Base-by-base conservation (phyloP, 257 asterid genomes). In the Scutellaria galericulata region DNA sequence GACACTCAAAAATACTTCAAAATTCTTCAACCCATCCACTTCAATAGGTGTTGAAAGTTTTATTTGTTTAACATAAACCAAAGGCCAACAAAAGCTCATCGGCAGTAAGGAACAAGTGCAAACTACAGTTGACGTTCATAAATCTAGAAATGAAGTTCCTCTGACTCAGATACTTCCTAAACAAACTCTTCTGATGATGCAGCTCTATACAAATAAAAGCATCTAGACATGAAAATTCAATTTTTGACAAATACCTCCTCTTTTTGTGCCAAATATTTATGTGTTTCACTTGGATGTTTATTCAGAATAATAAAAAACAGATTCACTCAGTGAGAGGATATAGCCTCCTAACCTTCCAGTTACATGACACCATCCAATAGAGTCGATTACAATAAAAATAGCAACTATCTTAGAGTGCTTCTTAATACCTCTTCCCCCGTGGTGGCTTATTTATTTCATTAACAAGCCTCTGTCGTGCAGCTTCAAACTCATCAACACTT, bases 401-500 rank as follows among this genome's bases (percentile, higher is more conserved):
- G 58, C 13, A 35, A 52, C 52, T 69, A 41, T 0, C 57, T 22
- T 27, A 51, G 45, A 55, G 20, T 22, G 46, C 63, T 20, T 41
- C 40, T 62, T 54, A 14, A 39, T 83, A 94, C 97, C 99, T 89
- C 81, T 80, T 90, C 2, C 98, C 99, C 76, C 97, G 86, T 40
- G 99, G 94, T 75, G 97, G 99, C 83, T 95, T 95, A 80, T 95
- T 92, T 48, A 92, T 73, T 85, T 95, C 99, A 77, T 74, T 73
- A 56, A 88, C 88, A 75, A 95, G 89, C 85, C 97, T 88, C 77
- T 83, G 88, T 37, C 89, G 84, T 47, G 98, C 98, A 66, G 89
- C 90, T 79, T 86, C 96, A 82, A 95, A 81, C 80, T 78, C 97
- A 81, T 88, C 92, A 66, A 90, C 97, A 67, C 70, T 48, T 76